A percentile compares a stretch with the other conserved stretches of the same genome.
These are phyloP conservation scores for Filobasidium floriforme DNA, from an alignment of 768 basidiomycete genomes.

Conservation along the genomic window DNA sequence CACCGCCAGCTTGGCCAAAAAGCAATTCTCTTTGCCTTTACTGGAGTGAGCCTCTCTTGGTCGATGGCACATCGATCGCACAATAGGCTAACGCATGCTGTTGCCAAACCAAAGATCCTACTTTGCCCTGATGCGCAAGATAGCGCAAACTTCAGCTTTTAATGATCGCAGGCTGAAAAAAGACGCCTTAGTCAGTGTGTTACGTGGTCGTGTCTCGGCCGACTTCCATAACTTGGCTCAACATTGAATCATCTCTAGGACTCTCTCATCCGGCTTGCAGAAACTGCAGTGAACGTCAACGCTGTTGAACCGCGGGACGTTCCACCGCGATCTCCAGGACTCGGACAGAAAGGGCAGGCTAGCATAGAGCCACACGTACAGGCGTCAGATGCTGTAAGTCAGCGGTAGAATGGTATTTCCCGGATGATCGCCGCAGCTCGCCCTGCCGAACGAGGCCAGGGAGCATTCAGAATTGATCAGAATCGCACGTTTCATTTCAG, in stretches of 20 bases:
- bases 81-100: conserved; percentile 47
- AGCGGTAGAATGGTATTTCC: too few species aligned
- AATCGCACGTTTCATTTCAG: background rate
- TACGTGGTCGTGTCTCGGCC: background rate
- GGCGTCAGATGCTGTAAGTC: background rate
- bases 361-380: background rate
- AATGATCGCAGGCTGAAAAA: conserved; percentile 81
- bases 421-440: too few species aligned
- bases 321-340: background rate
- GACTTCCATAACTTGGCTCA: background rate
- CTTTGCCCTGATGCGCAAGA: conserved; percentile 15
- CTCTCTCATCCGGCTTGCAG: conserved; percentile 3
- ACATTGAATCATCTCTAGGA: conserved; percentile 1
- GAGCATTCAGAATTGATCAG: too few species aligned
- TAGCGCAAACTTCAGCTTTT: conserved; percentile 70
- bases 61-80: conserved; percentile 45
- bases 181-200: conserved; percentile 64
- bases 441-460: too few species aligned
- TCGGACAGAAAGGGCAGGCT: background rate
- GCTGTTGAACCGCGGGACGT: background rate
- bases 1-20: conserved; percentile 3
- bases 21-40: background rate
- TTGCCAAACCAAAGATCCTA: conserved; percentile 67
- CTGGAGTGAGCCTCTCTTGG: conserved; percentile 3
- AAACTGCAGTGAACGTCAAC: background rate